phyloP scores from a whole-genome alignment of 352 stramenopile genomes.

The Lagenidium giganteum region DNA sequence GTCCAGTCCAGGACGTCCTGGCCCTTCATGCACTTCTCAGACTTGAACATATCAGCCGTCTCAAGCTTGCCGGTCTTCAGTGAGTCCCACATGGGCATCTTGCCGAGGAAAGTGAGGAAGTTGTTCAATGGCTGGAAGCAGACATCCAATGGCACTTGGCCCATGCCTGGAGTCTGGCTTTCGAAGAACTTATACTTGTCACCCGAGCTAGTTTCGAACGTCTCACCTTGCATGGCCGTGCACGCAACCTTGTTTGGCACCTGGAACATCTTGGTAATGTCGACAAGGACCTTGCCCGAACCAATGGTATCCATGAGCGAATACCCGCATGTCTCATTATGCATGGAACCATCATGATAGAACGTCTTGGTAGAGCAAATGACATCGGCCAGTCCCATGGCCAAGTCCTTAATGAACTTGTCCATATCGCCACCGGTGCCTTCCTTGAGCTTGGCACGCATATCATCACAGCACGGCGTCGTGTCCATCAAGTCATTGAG shows the following conservation, averaged over 20 bases:
- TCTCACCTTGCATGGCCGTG: constrained; percentile 24
- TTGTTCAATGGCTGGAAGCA: constrained; percentile 33
- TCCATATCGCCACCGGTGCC: constrained; percentile 20
- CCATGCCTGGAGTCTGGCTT: constrained; percentile 14
- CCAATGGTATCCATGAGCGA: constrained; percentile 12
- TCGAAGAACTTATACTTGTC: constrained; percentile 22
- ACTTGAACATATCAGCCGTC: constrained; percentile 10
- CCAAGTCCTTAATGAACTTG: constrained; percentile 11
- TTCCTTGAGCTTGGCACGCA: constrained; percentile 19
- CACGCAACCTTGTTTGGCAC: constrained; percentile 27
- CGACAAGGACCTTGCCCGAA: constrained; percentile 12
- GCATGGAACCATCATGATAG: constrained; percentile 3
- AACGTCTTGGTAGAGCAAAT: constrained; percentile 23
- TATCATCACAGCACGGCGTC: constrained; percentile 25
- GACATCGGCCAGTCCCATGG: constrained; percentile 20
- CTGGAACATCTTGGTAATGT: constrained; percentile 24
- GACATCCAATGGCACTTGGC: constrained; percentile 18
- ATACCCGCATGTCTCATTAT: constrained; percentile 21
- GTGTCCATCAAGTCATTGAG: no score
- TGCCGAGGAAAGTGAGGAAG: constrained; percentile 24
- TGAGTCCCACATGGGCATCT: constrained; percentile 30
- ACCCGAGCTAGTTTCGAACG: constrained; percentile 21
- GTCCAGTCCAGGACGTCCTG: constrained; percentile 9
- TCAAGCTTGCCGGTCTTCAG: constrained; percentile 9
- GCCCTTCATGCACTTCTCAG: constrained; percentile 17